Evolutionary conservation across 1,284 basidiomycete genomes (phyloP).

Genomic region (Filobasidium uniguttulatum): DNA sequence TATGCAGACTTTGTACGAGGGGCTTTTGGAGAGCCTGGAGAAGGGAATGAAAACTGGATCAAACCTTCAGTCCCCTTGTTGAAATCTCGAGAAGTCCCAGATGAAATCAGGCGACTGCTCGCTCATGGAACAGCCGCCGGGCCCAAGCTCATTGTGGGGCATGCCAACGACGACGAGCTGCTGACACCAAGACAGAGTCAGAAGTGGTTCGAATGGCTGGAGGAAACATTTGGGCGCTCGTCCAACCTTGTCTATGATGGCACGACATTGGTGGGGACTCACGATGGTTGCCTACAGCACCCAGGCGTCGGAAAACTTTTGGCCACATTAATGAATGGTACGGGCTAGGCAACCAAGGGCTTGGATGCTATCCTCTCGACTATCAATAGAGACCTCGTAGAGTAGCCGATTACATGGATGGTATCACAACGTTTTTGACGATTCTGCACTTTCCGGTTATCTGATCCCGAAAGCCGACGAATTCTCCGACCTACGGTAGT

Average conservation of each 20-base stretch:
- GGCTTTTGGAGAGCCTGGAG: constrained; percentile 6
- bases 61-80: not conserved
- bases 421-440: no score
- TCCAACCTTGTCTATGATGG: constrained; percentile 3
- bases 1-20: constrained; percentile 12
- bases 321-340: no score
- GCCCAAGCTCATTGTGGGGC: constrained; percentile 10
- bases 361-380: no score
- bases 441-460: no score
- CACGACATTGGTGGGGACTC: constrained; percentile 6
- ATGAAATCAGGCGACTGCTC: not conserved
- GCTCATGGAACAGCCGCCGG: not conserved
- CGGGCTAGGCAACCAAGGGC: no score
- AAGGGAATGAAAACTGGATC: not conserved
- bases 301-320: constrained; percentile 11
- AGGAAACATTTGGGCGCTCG: not conserved
- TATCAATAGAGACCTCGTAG: no score
- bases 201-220: not conserved
- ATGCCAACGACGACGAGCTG: constrained; percentile 14
- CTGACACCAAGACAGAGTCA: constrained; percentile 5
- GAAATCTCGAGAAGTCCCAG: not conserved
- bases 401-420: no score
- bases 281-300: constrained; percentile 16
- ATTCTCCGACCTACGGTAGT: no score
- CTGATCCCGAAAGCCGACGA: no score